A percentile compares a stretch with the other conserved stretches of the same genome.
phyloP scores from a whole-genome alignment of 129 eudicot species.

The Tagetes patula region DNA sequence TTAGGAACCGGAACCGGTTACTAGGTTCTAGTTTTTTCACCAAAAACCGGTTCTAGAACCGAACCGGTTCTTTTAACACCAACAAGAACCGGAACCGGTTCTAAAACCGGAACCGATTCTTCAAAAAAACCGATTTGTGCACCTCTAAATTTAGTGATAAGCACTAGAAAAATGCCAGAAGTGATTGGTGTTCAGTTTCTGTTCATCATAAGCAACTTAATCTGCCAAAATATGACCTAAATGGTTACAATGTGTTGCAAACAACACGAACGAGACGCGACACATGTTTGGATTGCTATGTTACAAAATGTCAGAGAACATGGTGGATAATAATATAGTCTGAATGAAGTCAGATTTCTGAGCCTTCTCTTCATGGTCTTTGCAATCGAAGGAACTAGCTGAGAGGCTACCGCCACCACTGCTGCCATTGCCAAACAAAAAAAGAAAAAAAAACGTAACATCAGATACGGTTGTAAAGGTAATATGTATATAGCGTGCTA shows the following conservation, averaged over 20 bases:
- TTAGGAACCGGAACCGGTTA: too few relatives aligned
- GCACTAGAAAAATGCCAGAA: background rate
- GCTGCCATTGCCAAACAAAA: background rate
- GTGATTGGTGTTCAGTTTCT: constrained; percentile 1
- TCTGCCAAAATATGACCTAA: constrained; percentile 21
- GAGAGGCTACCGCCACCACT: constrained; percentile 31
- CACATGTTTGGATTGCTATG: constrained; percentile 20
- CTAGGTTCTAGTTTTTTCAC: too few relatives aligned
- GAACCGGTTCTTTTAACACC: too few relatives aligned
- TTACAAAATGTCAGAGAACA: constrained; percentile 45
- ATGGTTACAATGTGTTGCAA: constrained; percentile 28
- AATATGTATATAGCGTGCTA: background rate
- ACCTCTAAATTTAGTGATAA: background rate
- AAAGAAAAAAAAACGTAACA: background rate
- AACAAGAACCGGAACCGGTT: too few relatives aligned
- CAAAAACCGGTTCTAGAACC: too few relatives aligned
- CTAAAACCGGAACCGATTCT: too few relatives aligned
- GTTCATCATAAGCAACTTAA: constrained; percentile 15
- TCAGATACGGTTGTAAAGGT: background rate
- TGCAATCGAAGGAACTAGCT: constrained; percentile 20
- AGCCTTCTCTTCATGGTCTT: constrained; percentile 48
- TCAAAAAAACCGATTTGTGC: too few relatives aligned
- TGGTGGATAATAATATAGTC: constrained; percentile 55
- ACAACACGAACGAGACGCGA: constrained; percentile 10
- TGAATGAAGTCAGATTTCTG: constrained; percentile 54